These are phyloP conservation scores for Butyriboletus loyo DNA, from an alignment of 768 basidiomycete species.

Conservation along the genomic window DNA sequence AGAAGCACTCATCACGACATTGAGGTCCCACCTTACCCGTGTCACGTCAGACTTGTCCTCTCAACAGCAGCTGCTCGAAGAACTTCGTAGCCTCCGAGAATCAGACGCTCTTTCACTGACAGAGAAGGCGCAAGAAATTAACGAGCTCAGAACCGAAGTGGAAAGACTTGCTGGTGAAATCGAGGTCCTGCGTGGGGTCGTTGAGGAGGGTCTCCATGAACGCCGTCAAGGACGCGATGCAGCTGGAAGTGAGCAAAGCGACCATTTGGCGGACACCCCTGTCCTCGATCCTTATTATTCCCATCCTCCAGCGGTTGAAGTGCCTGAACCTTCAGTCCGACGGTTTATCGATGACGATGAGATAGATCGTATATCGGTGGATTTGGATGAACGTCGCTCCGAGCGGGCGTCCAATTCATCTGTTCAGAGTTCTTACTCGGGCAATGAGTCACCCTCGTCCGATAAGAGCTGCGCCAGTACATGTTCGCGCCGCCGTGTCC, in stretches of 20 bases:
- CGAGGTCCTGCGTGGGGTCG: conserved; percentile 78
- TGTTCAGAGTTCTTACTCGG: conserved; percentile 10
- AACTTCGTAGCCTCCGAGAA: conserved; percentile 62
- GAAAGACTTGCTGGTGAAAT: conserved; percentile 83
- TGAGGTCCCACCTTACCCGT: conserved; percentile 72
- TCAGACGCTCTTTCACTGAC: conserved; percentile 54
- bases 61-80: conserved; percentile 67
- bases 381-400: conserved; percentile 64
- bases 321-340: conserved; percentile 9
- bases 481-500: neutral
- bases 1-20: conserved; percentile 71
- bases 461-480: neutral
- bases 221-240: conserved; percentile 54
- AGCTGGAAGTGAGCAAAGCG: conserved; percentile 6
- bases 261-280: neutral
- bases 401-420: conserved; percentile 40
- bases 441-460: neutral
- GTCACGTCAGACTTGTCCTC: conserved; percentile 76
- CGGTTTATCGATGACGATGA: conserved; percentile 58
- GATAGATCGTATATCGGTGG: conserved; percentile 57
- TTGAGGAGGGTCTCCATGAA: conserved; percentile 83
- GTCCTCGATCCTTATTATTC: neutral
- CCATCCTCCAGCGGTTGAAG: neutral
- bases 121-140: conserved; percentile 65
- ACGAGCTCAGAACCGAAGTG: conserved; percentile 67